Evolutionary conservation across 2,329 filamentous ascomycete species (phyloP), one percentile per base, ranked within the genome.

Genomic region (Drechslerella dactyloides): DNA sequence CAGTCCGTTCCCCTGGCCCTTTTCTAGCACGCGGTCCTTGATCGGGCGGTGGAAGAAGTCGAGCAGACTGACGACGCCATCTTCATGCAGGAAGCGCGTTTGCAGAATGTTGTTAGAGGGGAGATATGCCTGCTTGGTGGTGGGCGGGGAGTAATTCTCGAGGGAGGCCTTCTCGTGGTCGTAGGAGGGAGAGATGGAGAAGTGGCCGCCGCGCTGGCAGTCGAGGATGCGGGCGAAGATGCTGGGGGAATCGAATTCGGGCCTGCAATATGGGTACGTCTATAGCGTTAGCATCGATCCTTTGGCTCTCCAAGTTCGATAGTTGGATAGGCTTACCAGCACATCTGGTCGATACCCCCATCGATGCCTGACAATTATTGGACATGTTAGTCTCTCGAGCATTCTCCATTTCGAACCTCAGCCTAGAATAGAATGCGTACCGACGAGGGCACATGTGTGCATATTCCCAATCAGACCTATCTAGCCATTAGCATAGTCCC

Each of bases 71-170:
- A 89, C 85, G 0, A 91, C 89, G 0, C 89, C 90, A 63, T 89
- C 85, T 75, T 92, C 89, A 74, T 89, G 85, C 74, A 91, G 88
- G 78, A 89, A 91, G n/a, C 89, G 84, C 0, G 90, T 92, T 78
- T 91, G 87, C 1, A 92, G 81, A 69, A 92, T 88, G 76, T 90
- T 91, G 53, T 87, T 88, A 8, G 87, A 89, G 0, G 89, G 89
- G 1, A 91, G 82, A 76, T 92, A 92, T 77, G 90, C 87, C 79
- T 92, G 89, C 78, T 92, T 92, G 37, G 86, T 90, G 1, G 88
- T 90, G 1, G 83, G 82, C 21, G 86, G 84, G n/a, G 84, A 79
- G 62, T 73, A 73, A n/a, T 66, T 63, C 1, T 82, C 81, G 13
- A 74, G 76, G 17, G 40, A 10, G 21, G 62, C 69, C 35, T 73